Conservation (phyloP, 2,329 filamentous ascomycete species). For the Cercospora janseana region DNA sequence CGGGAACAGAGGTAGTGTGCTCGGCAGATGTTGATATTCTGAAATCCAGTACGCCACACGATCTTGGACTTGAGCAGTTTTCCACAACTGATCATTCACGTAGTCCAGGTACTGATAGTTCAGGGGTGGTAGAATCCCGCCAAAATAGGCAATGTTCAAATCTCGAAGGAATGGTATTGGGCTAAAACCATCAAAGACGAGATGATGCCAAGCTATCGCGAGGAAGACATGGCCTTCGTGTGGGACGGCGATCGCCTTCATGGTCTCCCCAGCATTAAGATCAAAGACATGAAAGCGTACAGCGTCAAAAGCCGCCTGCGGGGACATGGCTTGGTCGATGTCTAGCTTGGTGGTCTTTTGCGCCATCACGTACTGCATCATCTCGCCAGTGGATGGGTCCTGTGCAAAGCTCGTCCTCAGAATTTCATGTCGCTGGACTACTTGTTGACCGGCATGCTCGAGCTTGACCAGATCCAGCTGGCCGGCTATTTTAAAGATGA, state of each 20-base stretch:
- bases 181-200: constrained; percentile 36
- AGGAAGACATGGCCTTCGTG: constrained; percentile 25
- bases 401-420: constrained; percentile 8
- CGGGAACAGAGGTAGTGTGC: constrained; percentile 30
- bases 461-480: constrained; percentile 14
- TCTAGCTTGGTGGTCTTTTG: constrained; percentile 3
- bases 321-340: constrained; percentile 5
- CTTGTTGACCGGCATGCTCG: constrained; percentile 13
- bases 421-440: constrained; percentile 15
- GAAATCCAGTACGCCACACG: constrained; percentile 14
- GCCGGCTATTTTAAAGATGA: constrained; percentile 7
- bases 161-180: constrained; percentile 30
- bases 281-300: constrained; percentile 10
- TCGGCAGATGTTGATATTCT: constrained; percentile 9
- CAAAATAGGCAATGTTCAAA: constrained; percentile 26
- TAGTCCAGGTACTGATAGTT: constrained; percentile 16
- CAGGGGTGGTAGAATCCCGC: constrained; percentile 10
- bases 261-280: constrained; percentile 12
- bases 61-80: constrained; percentile 6
- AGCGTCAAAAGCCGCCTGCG: constrained; percentile 12
- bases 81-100: constrained; percentile 8
- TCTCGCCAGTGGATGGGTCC: constrained; percentile 7
- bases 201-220: constrained; percentile 35
- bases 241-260: constrained; percentile 24
- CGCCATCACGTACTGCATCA: constrained; percentile 13